A percentile compares a stretch with the other conserved stretches of the same genome.
These are phyloP conservation scores for Plasmodium gallinaceum DNA, from an alignment of 169 alveolate genomes.

Conservation along the genomic window DNA sequence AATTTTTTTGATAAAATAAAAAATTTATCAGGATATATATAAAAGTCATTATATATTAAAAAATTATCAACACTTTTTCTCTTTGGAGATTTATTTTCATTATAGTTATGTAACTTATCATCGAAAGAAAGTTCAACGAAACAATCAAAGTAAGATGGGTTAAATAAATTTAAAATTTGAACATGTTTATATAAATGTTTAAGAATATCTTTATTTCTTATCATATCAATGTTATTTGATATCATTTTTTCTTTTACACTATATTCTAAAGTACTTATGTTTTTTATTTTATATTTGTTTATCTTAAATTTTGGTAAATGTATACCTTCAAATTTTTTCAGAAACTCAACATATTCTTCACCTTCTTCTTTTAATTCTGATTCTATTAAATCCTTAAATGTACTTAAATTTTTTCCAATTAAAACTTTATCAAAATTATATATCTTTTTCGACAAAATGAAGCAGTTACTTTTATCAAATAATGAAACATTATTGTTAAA, in stretches of 20 bases:
- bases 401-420: slow-evolving; percentile 25
- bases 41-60: slow-evolving; percentile 50
- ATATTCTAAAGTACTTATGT: neutral
- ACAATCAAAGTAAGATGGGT: slow-evolving; percentile 43
- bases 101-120: neutral
- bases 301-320: slow-evolving; percentile 27
- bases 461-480: slow-evolving; percentile 26
- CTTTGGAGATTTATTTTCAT: neutral
- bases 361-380: slow-evolving; percentile 27
- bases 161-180: slow-evolving; percentile 55
- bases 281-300: neutral
- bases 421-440: slow-evolving; percentile 61
- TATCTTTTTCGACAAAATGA: slow-evolving; percentile 22
- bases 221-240: slow-evolving; percentile 7
- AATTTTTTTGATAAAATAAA: slow-evolving; percentile 44
- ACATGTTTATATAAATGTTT: slow-evolving; percentile 48
- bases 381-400: slow-evolving; percentile 32
- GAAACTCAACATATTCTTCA: slow-evolving; percentile 40
- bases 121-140: slow-evolving; percentile 70
- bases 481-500: slow-evolving; percentile 52
- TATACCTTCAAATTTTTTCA: slow-evolving; percentile 31
- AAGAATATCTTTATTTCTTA: slow-evolving; percentile 23
- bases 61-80: slow-evolving; percentile 13
- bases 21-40: slow-evolving; percentile 54
- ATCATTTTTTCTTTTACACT: neutral